Evolutionary conservation across 352 stramenopile genomes (phyloP).

Genomic region (Thalassiosira hispida): DNA sequence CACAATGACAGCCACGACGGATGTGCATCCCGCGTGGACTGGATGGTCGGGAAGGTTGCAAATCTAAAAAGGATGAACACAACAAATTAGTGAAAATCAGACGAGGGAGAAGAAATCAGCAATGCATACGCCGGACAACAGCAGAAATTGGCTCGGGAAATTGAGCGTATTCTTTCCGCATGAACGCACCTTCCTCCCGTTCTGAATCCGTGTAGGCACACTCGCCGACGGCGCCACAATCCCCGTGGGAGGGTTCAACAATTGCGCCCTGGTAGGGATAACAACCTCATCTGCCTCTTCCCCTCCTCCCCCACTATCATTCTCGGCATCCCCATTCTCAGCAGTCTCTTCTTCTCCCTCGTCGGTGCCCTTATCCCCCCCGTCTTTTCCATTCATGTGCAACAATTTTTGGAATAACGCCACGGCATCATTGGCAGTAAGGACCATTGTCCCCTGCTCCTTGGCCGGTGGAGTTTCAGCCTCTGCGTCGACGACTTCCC

Average conservation of each 20-base stretch:
- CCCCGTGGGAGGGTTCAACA: conserved; percentile 55
- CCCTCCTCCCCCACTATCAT: conserved; percentile 8
- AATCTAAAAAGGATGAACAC: conserved; percentile 42
- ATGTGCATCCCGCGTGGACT: conserved; percentile 87
- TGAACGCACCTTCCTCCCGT: conserved; percentile 63
- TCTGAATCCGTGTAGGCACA: conserved; percentile 64
- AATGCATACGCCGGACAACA: too few species aligned
- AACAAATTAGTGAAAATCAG: neutral
- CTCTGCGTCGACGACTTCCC: conserved; percentile 23
- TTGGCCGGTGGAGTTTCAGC: conserved; percentile 12
- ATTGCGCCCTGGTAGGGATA: conserved; percentile 46
- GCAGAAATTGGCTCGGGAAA: too few species aligned
- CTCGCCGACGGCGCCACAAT: conserved; percentile 51
- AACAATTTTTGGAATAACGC: conserved; percentile 68
- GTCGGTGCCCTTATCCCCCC: conserved; percentile 35
- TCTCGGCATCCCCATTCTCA: conserved; percentile 23
- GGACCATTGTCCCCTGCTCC: conserved; percentile 25
- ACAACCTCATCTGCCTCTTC: conserved; percentile 13
- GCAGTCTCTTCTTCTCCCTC: conserved; percentile 35
- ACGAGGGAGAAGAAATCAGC: neutral
- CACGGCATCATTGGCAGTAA: conserved; percentile 48
- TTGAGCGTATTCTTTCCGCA: neutral
- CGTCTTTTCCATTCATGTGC: conserved; percentile 46
- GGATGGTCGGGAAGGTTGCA: conserved; percentile 84
- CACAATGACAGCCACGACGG: conserved; percentile 83